These are phyloP conservation scores for Puccinia sorghi DNA, from an alignment of 1,284 basidiomycete genomes.

Conservation along the genomic window DNA sequence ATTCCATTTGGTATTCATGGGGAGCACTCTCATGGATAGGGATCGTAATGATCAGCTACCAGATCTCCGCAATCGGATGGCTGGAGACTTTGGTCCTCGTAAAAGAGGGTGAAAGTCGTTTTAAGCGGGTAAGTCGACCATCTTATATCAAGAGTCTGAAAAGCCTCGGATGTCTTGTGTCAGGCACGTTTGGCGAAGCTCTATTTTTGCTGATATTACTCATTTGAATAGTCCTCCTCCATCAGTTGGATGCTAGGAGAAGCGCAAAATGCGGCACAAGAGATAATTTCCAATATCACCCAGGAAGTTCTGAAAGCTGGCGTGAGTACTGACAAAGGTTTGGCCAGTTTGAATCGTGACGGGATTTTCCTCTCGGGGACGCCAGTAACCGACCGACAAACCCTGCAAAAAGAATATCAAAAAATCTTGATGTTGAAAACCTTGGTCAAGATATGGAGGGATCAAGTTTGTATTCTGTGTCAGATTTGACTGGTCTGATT, in stretches of 20 bases:
- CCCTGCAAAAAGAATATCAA: conserved; percentile 45
- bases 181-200: neutral
- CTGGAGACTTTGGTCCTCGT: conserved; percentile 35
- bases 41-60: conserved; percentile 32
- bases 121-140: conserved; percentile 23
- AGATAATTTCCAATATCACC: conserved; percentile 43
- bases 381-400: conserved; percentile 30
- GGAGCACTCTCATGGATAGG: conserved; percentile 43
- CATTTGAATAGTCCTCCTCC: conserved; percentile 30
- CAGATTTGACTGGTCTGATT: no score
- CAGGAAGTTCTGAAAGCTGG: conserved; percentile 33
- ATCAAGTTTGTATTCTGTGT: conserved; percentile 12
- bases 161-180: neutral
- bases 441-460: conserved; percentile 44
- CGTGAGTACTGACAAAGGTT: conserved; percentile 36
- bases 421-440: conserved; percentile 47
- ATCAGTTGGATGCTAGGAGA: conserved; percentile 44
- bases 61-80: conserved; percentile 45
- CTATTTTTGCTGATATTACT: conserved; percentile 1
- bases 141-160: neutral
- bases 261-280: conserved; percentile 43
- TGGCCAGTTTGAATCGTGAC: conserved; percentile 44
- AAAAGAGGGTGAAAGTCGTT: conserved; percentile 34
- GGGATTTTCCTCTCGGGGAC: conserved; percentile 42
- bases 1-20: conserved; percentile 42